Percentiles rank a stretch among this genome's conserved stretches.
Evolutionary conservation across 176 grass and related monocot species (phyloP).

Genomic region (Oryza nivara): DNA sequence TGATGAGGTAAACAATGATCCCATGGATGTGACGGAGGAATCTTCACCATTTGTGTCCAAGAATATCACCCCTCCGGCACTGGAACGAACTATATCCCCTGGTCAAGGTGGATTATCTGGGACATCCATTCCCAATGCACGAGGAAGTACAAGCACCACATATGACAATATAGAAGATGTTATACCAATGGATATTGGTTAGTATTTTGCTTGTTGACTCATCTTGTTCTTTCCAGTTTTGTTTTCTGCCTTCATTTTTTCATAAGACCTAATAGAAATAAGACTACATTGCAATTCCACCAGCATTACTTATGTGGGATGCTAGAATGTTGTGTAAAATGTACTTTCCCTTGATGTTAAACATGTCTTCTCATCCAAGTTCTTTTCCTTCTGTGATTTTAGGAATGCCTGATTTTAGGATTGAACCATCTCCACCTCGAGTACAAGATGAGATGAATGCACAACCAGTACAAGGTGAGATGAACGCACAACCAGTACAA

Average conservation of each 20-base stretch:
- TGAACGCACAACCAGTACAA: slow-evolving; percentile 13
- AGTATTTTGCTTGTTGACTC: slow-evolving; percentile 33
- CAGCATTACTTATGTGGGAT: slow-evolving; percentile 1
- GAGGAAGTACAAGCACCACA: neutral
- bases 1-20: slow-evolving; percentile 33
- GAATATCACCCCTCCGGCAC: slow-evolving; percentile 37
- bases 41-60: slow-evolving; percentile 47
- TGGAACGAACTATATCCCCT: slow-evolving; percentile 17
- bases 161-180: slow-evolving; percentile 30
- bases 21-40: slow-evolving; percentile 31
- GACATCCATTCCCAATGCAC: slow-evolving; percentile 32
- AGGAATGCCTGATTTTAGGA: slow-evolving; percentile 40
- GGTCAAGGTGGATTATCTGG: slow-evolving; percentile 37
- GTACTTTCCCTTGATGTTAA: slow-evolving; percentile 2
- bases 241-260: slow-evolving; percentile 15
- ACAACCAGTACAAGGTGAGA: slow-evolving; percentile 40
- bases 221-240: slow-evolving; percentile 26
- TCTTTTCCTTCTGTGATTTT: slow-evolving; percentile 20
- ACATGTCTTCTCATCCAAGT: slow-evolving; percentile 5
- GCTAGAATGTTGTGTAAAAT: neutral
- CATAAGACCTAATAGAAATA: neutral
- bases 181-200: slow-evolving; percentile 31
- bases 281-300: neutral
- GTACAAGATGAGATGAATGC: slow-evolving; percentile 51
- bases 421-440: slow-evolving; percentile 67